A percentile compares a stretch with the other conserved stretches of the same genome.
Evolutionary conservation across 2,329 filamentous ascomycete genomes (phyloP).

Genomic region (Beauveria caledonica): DNA sequence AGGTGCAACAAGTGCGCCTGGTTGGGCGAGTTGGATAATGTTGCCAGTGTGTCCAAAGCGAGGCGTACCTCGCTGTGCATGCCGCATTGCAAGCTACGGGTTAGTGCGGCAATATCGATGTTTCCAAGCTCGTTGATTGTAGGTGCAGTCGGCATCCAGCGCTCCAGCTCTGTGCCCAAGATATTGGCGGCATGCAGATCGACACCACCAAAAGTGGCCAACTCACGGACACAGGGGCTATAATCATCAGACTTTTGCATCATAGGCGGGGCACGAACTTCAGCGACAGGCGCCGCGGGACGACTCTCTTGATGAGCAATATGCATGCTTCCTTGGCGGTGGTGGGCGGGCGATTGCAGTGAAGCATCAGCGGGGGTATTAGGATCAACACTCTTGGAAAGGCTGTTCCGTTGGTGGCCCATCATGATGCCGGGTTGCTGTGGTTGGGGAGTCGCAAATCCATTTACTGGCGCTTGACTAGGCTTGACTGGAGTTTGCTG

Average conservation of each 20-base stretch:
- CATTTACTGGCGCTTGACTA: constrained; percentile 29
- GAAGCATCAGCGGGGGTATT: constrained; percentile 15
- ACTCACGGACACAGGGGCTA: constrained; percentile 43
- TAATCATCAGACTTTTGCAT: constrained; percentile 44
- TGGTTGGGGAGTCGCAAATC: constrained; percentile 28
- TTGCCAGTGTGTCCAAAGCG: constrained; percentile 75
- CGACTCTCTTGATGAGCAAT: constrained; percentile 28
- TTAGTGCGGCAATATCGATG: constrained; percentile 85
- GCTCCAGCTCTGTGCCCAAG: constrained; percentile 58
- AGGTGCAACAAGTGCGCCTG: constrained; percentile 60
- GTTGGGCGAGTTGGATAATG: constrained; percentile 53
- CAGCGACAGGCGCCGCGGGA: constrained; percentile 16
- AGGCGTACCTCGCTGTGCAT: constrained; percentile 84
- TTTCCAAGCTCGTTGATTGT: constrained; percentile 69
- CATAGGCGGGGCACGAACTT: constrained; percentile 27
- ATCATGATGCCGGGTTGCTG: constrained; percentile 17
- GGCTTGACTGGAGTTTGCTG: constrained; percentile 31
- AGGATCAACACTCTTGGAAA: constrained; percentile 44
- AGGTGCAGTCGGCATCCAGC: constrained; percentile 67
- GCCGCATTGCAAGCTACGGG: constrained; percentile 80
- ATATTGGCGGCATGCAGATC: constrained; percentile 56
- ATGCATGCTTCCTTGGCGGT: constrained; percentile 24
- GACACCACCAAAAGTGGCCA: constrained; percentile 62
- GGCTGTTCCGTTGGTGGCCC: constrained; percentile 40
- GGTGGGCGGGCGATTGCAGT: constrained; percentile 28